Evolutionary conservation across 257 asterid species (phyloP).

Genomic region (Rehmannia glutinosa): DNA sequence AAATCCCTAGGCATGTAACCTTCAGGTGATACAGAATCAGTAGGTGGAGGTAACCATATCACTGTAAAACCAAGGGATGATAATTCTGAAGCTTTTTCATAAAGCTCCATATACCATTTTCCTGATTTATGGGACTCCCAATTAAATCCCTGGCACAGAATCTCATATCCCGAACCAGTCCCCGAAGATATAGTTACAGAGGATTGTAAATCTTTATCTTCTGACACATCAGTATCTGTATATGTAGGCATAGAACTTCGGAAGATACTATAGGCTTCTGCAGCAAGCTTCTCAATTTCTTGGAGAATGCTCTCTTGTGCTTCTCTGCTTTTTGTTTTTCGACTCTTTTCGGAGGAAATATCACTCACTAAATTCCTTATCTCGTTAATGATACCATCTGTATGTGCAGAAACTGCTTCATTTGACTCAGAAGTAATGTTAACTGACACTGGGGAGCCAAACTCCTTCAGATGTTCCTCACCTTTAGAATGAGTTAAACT

Average conservation of each 20-base stretch:
- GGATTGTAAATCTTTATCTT: constrained; percentile 36
- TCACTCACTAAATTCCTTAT: constrained; percentile 65
- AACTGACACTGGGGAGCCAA: constrained; percentile 23
- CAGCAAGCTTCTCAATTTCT: constrained; percentile 98
- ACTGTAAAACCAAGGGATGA: constrained; percentile 83
- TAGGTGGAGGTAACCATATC: constrained; percentile 97
- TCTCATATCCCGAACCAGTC: constrained; percentile 86
- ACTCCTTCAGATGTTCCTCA: constrained; percentile 22
- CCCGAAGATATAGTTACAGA: constrained; percentile 60
- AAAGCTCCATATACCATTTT: constrained; percentile 79
- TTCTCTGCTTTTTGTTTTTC: constrained; percentile 52
- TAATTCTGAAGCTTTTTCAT: constrained; percentile 62
- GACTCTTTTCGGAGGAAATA: constrained; percentile 63
- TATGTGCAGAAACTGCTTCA: constrained; percentile 36
- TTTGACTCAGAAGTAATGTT: constrained; percentile 31
- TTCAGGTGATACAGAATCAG: constrained; percentile 95
- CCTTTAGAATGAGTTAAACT: constrained; percentile 25
- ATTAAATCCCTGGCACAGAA: constrained; percentile 90
- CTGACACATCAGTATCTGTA: constrained; percentile 31
- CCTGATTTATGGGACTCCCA: constrained; percentile 98
- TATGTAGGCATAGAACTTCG: constrained; percentile 60
- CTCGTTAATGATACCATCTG: constrained; percentile 75
- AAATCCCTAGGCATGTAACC: constrained; percentile 97
- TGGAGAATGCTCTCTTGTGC: constrained; percentile 87
- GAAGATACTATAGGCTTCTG: constrained; percentile 94